Conservation (phyloP, 2,329 filamentous ascomycete species). For the Pseudogymnoascus sp. region DNA sequence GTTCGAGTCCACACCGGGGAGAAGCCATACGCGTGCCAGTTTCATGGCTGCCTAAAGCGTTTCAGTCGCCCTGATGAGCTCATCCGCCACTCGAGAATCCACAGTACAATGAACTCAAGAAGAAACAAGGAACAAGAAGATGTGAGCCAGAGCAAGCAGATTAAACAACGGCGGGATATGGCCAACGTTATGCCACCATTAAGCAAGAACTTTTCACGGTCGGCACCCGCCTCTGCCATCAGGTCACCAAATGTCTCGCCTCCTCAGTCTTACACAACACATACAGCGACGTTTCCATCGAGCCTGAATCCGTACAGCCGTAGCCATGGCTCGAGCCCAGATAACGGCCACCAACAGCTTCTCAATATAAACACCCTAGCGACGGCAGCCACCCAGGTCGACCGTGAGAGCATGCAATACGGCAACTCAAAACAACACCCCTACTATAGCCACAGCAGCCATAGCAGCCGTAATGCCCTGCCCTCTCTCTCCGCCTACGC, state of each 20-base stretch:
- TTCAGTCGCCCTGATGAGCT: constrained; percentile 96
- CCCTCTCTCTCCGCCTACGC: constrained; percentile 68
- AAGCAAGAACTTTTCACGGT: constrained; percentile 74
- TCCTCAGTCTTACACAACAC: constrained; percentile 78
- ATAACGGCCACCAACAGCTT: constrained; percentile 26
- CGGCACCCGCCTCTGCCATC: constrained; percentile 76
- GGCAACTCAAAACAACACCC: constrained; percentile 44
- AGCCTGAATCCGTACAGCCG: constrained; percentile 43
- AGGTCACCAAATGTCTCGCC: constrained; percentile 95
- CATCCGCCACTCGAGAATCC: constrained; percentile 93
- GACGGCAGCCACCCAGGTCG: constrained; percentile 52
- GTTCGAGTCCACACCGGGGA: constrained; percentile 97
- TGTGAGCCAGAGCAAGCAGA: constrained; percentile 39
- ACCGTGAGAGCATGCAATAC: constrained; percentile 44
- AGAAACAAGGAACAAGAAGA: constrained; percentile 66
- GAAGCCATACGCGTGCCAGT: constrained; percentile 94
- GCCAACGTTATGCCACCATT: constrained; percentile 71
- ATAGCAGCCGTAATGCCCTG: constrained; percentile 30
- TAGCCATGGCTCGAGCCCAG: constrained; percentile 34
- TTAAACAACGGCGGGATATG: constrained; percentile 40
- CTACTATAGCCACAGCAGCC: constrained; percentile 43
- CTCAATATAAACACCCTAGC: constrained; percentile 52
- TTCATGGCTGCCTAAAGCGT: constrained; percentile 91
- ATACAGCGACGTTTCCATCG: constrained; percentile 44
- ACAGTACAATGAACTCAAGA: constrained; percentile 96